phyloP scores from a whole-genome alignment of 805 yeast genomes.

The Candida succiphila region DNA sequence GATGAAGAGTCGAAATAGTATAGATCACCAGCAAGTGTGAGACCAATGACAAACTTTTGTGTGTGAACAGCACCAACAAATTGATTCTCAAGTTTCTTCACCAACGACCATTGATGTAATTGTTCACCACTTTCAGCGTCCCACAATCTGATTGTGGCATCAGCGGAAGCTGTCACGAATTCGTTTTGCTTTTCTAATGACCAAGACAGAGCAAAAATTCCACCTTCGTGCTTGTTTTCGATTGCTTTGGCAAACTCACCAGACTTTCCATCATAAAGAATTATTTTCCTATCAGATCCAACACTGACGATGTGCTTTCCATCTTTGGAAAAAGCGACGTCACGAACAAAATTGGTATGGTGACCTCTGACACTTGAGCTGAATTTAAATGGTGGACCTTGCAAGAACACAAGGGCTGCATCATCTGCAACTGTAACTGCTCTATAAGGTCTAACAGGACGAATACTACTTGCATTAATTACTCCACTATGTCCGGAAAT shows the following conservation, averaged over 20 bases:
- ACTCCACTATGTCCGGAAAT: conserved; percentile 84
- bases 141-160: conserved; percentile 64
- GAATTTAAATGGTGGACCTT: conserved; percentile 94
- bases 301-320: conserved; percentile 71
- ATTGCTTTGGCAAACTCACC: conserved; percentile 61
- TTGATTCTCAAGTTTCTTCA: conserved; percentile 46
- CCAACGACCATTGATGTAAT: conserved; percentile 41
- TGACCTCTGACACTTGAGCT: conserved; percentile 58
- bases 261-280: conserved; percentile 75
- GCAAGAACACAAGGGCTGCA: conserved; percentile 68
- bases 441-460: conserved; percentile 81
- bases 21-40: conserved; percentile 66
- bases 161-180: conserved; percentile 82
- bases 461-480: conserved; percentile 76
- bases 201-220: conserved; percentile 77
- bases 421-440: conserved; percentile 94
- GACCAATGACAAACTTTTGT: conserved; percentile 46
- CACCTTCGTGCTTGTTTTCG: conserved; percentile 54
- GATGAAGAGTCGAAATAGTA: conserved; percentile 41
- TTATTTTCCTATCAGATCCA: conserved; percentile 75
- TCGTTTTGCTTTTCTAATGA: conserved; percentile 34
- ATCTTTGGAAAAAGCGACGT: conserved; percentile 72
- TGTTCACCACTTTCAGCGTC: conserved; percentile 32
- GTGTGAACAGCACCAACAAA: conserved; percentile 73
- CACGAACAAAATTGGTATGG: conserved; percentile 73